These are phyloP conservation scores for Roridomyces roridus DNA, from an alignment of 768 basidiomycete species.

Conservation along the genomic window DNA sequence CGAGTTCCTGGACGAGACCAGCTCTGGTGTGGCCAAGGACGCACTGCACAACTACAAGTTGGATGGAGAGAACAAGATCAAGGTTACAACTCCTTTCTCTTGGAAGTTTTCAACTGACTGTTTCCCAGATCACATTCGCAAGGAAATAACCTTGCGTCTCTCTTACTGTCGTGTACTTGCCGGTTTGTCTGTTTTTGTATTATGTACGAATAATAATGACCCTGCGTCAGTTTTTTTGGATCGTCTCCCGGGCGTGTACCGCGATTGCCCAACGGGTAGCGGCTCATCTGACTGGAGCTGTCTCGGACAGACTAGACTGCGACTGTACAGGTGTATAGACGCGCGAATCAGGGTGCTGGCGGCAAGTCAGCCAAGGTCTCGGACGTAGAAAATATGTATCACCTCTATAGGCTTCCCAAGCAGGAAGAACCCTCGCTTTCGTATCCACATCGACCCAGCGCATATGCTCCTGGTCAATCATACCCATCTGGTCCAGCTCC, in stretches of 20 bases:
- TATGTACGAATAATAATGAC: constrained; percentile 13
- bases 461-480: constrained; percentile 49
- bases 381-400: background rate
- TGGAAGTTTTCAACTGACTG: constrained; percentile 5
- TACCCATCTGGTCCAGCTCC: constrained; percentile 50
- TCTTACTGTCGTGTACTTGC: background rate
- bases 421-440: constrained; percentile 57
- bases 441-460: constrained; percentile 75
- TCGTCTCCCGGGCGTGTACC: no score
- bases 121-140: constrained; percentile 72
- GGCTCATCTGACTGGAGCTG: no score
- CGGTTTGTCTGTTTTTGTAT: constrained; percentile 18
- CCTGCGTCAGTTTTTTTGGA: no score
- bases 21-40: constrained; percentile 91
- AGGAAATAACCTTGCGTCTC: constrained; percentile 54
- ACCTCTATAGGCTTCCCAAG: constrained; percentile 65
- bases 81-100: constrained; percentile 53
- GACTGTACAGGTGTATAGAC: no score
- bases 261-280: no score
- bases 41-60: constrained; percentile 97
- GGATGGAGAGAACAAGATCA: constrained; percentile 98
- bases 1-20: constrained; percentile 93
- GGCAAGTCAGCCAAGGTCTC: no score
- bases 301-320: no score
- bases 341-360: background rate